Percentiles rank a stretch among this genome's conserved stretches.
phyloP scores from a whole-genome alignment of 805 yeast species.

The Torulaspora microellipsoides region DNA sequence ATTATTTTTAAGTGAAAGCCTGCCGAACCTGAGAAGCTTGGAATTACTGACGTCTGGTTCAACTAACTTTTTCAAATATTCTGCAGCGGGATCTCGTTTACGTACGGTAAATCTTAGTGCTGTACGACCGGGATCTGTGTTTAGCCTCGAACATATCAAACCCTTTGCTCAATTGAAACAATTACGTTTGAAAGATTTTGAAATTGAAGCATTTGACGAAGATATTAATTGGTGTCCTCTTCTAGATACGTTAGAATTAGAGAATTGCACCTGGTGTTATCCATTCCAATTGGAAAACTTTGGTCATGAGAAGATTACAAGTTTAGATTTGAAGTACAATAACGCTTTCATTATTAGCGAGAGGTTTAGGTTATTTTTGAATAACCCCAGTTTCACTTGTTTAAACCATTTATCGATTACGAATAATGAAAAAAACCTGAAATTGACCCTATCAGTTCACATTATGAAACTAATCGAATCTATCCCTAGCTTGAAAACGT shows the following conservation, averaged over 20 bases:
- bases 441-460: constrained; percentile 32
- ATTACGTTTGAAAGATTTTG: constrained; percentile 39
- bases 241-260: constrained; percentile 32
- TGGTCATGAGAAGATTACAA: constrained; percentile 23
- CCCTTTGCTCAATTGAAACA: constrained; percentile 35
- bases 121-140: constrained; percentile 25
- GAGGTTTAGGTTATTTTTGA: constrained; percentile 32
- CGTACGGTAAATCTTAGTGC: constrained; percentile 24
- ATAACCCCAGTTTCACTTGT: constrained; percentile 27
- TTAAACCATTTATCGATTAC: constrained; percentile 28
- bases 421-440: constrained; percentile 26
- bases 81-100: constrained; percentile 13
- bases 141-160: constrained; percentile 42
- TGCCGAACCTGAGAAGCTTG: constrained; percentile 23
- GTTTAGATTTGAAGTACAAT: constrained; percentile 27
- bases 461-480: constrained; percentile 32
- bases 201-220: constrained; percentile 41
- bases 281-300: constrained; percentile 43
- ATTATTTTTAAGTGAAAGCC: constrained; percentile 17
- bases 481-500: constrained; percentile 30
- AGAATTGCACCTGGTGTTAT: constrained; percentile 53
- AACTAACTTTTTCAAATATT: constrained; percentile 37
- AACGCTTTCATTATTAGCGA: constrained; percentile 37
- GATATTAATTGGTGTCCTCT: constrained; percentile 22
- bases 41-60: constrained; percentile 29